Evolutionary conservation across 768 basidiomycete genomes (phyloP).

Genomic region (Naganishia friedmannii): DNA sequence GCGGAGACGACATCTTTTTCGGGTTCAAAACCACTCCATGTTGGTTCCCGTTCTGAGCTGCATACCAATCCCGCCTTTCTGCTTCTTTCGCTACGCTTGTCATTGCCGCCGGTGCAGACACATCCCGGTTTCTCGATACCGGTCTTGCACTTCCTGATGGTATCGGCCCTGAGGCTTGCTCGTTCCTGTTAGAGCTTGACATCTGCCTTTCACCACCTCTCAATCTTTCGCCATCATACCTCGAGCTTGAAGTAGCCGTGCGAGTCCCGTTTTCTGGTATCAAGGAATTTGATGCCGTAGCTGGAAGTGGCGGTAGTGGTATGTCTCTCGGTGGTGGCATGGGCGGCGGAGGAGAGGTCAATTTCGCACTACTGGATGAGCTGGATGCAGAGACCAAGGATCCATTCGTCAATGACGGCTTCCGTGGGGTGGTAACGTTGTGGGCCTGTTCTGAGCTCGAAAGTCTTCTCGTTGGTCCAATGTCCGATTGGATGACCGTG

Average conservation of each 20-base stretch:
- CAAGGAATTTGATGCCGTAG: neutral
- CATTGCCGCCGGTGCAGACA: constrained; percentile 8
- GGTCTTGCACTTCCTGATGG: neutral
- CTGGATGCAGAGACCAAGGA: constrained; percentile 6
- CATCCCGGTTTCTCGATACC: neutral
- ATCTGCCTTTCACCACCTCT: neutral
- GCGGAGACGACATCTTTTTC: constrained; percentile 18
- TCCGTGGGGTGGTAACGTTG: constrained; percentile 8
- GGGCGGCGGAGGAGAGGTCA: constrained; percentile 26
- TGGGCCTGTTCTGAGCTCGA: neutral
- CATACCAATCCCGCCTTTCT: neutral
- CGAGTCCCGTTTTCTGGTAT: neutral
- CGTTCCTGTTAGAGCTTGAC: neutral
- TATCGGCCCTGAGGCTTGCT: neutral
- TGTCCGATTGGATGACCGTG: constrained; percentile 3
- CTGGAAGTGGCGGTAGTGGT: constrained; percentile 27
- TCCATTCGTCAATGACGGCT: neutral
- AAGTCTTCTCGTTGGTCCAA: neutral
- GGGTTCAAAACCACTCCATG: neutral
- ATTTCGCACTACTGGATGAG: constrained; percentile 12
- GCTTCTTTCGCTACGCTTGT: neutral
- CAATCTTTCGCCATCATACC: neutral
- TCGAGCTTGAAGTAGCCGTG: neutral
- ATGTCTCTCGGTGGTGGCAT: constrained; percentile 21
- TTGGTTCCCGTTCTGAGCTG: neutral